A percentile compares a stretch with the other conserved stretches of the same genome.
Evolutionary conservation across 345 rosid species (phyloP).

Genomic region (Acer yangbiense): DNA sequence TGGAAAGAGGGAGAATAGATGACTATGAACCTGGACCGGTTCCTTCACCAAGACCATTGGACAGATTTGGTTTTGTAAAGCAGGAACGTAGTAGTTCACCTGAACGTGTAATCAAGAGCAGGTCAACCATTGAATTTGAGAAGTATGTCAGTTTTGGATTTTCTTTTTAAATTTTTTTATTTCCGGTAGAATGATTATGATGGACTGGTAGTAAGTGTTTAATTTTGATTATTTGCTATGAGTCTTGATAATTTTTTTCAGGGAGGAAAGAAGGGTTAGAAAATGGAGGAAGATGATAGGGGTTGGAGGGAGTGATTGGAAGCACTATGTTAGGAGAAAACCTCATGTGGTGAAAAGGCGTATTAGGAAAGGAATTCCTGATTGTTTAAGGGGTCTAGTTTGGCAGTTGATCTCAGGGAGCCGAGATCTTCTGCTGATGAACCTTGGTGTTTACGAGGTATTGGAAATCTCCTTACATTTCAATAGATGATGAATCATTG

Average conservation of each 20-base stretch:
- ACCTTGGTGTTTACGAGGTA: conserved; percentile 94
- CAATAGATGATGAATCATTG: conserved; percentile 7
- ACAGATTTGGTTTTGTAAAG: conserved; percentile 80
- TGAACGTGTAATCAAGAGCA: conserved; percentile 52
- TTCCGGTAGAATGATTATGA: not conserved
- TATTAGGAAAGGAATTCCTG: conserved; percentile 89
- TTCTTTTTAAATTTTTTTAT: too few species aligned
- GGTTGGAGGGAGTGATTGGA: conserved; percentile 96
- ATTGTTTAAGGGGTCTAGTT: conserved; percentile 96
- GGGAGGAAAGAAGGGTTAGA: conserved; percentile 84
- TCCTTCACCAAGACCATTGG: conserved; percentile 62
- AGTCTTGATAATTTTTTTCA: conserved; percentile 27
- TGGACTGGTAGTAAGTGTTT: conserved; percentile 8
- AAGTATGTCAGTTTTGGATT: conserved; percentile 39
- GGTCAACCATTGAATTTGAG: conserved; percentile 47
- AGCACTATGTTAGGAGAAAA: conserved; percentile 80
- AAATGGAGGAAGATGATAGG: conserved; percentile 99
- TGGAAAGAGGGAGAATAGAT: conserved; percentile 68
- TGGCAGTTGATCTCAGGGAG: conserved; percentile 98
- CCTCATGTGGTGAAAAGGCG: conserved; percentile 91
- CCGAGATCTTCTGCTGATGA: conserved; percentile 91
- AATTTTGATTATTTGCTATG: conserved; percentile 20
- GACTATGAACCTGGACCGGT: conserved; percentile 66
- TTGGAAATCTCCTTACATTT: conserved; percentile 12
- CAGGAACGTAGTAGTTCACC: conserved; percentile 57